Evolutionary conservation across 208 protist species (phyloP).

Genomic region (Wallacemonas collosoma): DNA sequence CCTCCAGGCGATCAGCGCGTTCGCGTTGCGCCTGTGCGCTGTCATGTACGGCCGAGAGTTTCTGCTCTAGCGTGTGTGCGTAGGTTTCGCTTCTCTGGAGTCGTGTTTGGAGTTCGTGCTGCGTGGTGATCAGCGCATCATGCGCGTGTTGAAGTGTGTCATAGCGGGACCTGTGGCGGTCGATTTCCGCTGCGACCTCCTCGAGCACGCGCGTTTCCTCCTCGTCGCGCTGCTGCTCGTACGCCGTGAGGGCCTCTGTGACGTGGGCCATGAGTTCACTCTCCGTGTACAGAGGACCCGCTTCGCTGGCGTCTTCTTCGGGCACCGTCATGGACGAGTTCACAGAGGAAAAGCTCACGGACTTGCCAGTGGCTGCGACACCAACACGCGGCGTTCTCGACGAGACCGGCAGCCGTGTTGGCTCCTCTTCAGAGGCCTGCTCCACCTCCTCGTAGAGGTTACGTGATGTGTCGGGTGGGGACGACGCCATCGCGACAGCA

Average conservation of each 20-base stretch:
- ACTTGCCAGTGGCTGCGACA: constrained; percentile 1
- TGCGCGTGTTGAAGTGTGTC: constrained; percentile 38
- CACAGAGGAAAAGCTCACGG: constrained; percentile 4
- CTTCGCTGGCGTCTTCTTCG: background rate
- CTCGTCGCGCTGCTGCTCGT: constrained; percentile 63
- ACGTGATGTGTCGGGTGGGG: constrained; percentile 28
- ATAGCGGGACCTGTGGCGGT: constrained; percentile 48
- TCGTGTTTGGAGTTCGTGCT: constrained; percentile 28
- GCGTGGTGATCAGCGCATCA: constrained; percentile 20
- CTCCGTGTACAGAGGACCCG: constrained; percentile 36
- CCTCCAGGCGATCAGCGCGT: constrained; percentile 34
- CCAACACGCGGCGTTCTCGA: no score
- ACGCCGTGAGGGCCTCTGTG: constrained; percentile 40
- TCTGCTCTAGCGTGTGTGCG: constrained; percentile 30
- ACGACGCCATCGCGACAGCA: background rate
- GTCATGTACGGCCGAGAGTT: constrained; percentile 32
- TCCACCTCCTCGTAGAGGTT: constrained; percentile 45
- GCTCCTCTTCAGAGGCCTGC: constrained; percentile 10
- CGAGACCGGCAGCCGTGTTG: no score
- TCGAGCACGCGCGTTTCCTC: constrained; percentile 73
- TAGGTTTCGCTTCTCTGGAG: constrained; percentile 25
- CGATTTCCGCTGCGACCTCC: constrained; percentile 69
- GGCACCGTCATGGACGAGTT: background rate
- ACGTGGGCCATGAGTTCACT: constrained; percentile 39
- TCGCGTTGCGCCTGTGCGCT: constrained; percentile 41